A percentile compares a stretch with the other conserved stretches of the same genome.
Conservation (phyloP, 768 basidiomycete genomes). For the Mycena alexandri region DNA sequence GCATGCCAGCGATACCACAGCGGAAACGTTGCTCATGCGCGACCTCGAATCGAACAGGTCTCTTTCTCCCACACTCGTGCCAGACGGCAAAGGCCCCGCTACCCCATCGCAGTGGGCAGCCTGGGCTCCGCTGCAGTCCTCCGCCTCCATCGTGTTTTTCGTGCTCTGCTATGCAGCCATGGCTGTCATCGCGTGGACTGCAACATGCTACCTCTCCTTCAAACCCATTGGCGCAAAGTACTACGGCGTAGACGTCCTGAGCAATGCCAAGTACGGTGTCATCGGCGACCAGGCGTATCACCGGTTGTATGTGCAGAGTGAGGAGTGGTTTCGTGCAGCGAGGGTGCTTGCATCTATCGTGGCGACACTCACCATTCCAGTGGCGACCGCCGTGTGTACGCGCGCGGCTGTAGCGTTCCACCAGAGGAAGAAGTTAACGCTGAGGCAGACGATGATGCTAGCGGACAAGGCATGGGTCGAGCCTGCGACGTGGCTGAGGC, state of each 20-base stretch:
- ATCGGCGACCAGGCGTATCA: conserved; percentile 11
- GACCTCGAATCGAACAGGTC: too few species aligned
- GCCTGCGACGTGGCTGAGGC: conserved; percentile 9
- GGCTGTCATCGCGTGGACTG: too few species aligned
- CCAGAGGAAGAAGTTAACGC: conserved; percentile 15
- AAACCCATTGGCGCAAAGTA: conserved; percentile 30
- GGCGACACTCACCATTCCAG: conserved; percentile 23
- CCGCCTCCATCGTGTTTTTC: too few species aligned
- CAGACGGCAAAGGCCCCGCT: too few species aligned
- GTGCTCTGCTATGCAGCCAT: too few species aligned
- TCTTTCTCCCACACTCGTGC: too few species aligned
- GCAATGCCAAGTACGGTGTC: conserved; percentile 18
- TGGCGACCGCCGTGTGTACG: conserved; percentile 18
- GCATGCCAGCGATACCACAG: too few species aligned
- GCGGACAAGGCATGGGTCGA: conserved; percentile 23
- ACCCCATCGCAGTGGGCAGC: too few species aligned
- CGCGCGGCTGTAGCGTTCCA: conserved; percentile 29
- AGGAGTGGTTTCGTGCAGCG: conserved; percentile 23
- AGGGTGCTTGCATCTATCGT: conserved; percentile 19
- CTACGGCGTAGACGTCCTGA: conserved; percentile 23
- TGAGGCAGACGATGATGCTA: conserved; percentile 26
- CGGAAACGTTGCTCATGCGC: too few species aligned
- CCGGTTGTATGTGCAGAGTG: conserved; percentile 19
- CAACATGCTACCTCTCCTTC: conserved; percentile 24
- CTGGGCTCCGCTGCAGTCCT: too few species aligned